Base-by-base conservation (phyloP, 2,329 filamentous ascomycete genomes). In the Plectosphaerella plurivora region DNA sequence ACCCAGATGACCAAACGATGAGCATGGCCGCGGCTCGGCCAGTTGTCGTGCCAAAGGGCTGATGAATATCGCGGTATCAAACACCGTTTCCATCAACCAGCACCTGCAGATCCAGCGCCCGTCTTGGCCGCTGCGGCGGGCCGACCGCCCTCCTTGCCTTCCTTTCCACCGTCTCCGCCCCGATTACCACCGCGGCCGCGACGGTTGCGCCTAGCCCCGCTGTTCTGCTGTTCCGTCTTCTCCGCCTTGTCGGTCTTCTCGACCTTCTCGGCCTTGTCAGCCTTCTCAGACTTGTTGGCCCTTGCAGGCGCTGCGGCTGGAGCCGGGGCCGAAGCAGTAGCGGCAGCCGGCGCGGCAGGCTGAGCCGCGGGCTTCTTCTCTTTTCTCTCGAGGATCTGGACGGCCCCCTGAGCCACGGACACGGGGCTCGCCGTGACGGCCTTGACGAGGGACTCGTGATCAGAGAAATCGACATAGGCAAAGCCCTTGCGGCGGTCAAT, bases 401-500 rank as follows among this genome's bases (percentile, higher is more conserved):
- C 90, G 10, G 87, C 86, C 7, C 89, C 91, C 65, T 95, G 88
- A 0, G 88, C 92, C 11, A 97, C 86, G 18, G 87, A 75, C 28
- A 97, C 80, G 0, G 89, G 90, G 63, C 91, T 95, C 12, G 88
- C 89, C 15, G 84, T 80, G 63, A 96, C 84, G 5, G 93, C 93
- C 63, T 89, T 91, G 61, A 82, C 82, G 24, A 97, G 76, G 10
- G 81, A 79, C 9, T 86, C 83, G 1, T 86, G 79, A 20, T 91
- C 85, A 10, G 82, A 80, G 71, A 97, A 97, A 57, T 96, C 89
- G 39, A 96, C 87, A 65, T 97, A 96, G 3, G 91, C 93, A 62
- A 96, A 96, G 0, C 91, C 91, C 68, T 97, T 97, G 63, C 92
- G 88, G 68, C 91, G 92, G 66, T 97, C 93, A 51, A 97, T 93